Evolutionary conservation across 768 basidiomycete species (phyloP), one percentile per base, ranked within the genome.

Genomic region (Leccinellum rugosiceps): DNA sequence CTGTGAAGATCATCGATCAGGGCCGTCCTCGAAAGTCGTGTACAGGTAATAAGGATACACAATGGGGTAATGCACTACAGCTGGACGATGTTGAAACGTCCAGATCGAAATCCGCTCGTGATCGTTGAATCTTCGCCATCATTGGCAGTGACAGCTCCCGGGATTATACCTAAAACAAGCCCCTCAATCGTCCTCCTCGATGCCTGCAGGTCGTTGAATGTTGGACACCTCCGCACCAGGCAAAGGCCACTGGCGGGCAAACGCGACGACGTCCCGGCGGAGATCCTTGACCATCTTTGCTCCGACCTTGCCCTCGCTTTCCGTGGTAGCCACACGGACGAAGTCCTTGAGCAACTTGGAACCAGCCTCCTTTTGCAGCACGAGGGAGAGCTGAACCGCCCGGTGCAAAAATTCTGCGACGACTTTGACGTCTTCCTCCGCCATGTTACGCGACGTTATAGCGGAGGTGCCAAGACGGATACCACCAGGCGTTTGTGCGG

Each of bases 331-430:
- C 38, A 88, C 87, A 47, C 87, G 83, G 60, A 95, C 83, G 67
- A 98, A 98, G 80, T 98, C 96, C 80, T 96, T 96, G 61, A 99
- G 83, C 64, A 97, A 77, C 81, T 97, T 98, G 56, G 84, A 83
- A 31, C 94, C 94, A 25, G 97, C 91, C 77, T 97, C 95, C 74
- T 94, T 92, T 77, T 98, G 97, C 46, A 97, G 82, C 41, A 84
- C 70, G 45, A 95, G 81, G 48, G 93, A 86, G 68, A 97, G 85
- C 78, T 98, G 93, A 46, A 99, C 90, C 30, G 92, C 84, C 50
- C 95, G 94, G 80, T 98, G 93, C 55, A 99, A 80, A 83, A 98
- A 94, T 57, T 80, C 82, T 38, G 88, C 97, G 54, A 98, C 94
- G 57, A 83, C 71, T 72, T 89, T 87, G 74, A 97, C 85, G 73